Percentiles rank a stretch among this genome's conserved stretches.
Evolutionary conservation across 2,329 filamentous ascomycete species (phyloP).

Genomic region (Neodidymelliopsis sp.): DNA sequence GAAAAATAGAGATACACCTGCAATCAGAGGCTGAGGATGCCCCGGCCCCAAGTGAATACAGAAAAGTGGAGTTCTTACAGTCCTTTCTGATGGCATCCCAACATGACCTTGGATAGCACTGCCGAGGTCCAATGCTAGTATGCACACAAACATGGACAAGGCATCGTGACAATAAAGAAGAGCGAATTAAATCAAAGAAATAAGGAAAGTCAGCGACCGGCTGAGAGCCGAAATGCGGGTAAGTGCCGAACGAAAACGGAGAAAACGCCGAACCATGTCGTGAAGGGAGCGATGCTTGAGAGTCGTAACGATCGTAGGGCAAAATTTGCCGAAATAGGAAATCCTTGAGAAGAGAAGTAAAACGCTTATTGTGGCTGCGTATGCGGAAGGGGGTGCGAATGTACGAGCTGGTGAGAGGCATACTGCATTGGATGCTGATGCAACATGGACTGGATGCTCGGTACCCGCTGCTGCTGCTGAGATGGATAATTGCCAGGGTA

Average conservation of each 20-base stretch:
- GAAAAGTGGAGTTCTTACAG: background rate
- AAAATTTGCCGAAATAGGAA: background rate
- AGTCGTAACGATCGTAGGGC: constrained; percentile 16
- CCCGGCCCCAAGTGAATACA: background rate
- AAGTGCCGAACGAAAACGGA: no score
- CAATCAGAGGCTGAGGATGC: background rate
- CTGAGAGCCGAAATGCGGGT: constrained; percentile 17
- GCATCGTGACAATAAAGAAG: background rate
- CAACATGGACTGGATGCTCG: constrained; percentile 52
- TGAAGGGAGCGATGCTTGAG: constrained; percentile 2
- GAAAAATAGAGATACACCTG: background rate
- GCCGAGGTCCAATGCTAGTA: background rate
- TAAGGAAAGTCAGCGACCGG: constrained; percentile 21
- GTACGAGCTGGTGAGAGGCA: constrained; percentile 24
- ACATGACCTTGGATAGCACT: background rate
- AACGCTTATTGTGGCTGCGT: constrained; percentile 10
- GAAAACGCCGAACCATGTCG: constrained; percentile 14
- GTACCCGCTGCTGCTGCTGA: constrained; percentile 42
- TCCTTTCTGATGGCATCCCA: background rate
- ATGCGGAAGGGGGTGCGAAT: constrained; percentile 20
- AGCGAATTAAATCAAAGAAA: constrained; percentile 1
- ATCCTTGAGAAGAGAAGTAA: background rate
- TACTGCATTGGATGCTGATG: constrained; percentile 34
- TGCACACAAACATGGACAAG: background rate
- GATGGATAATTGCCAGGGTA: constrained; percentile 30